Base-by-base conservation (phyloP, 75 land plant genomes). In the Cryptomeria japonica region DNA sequence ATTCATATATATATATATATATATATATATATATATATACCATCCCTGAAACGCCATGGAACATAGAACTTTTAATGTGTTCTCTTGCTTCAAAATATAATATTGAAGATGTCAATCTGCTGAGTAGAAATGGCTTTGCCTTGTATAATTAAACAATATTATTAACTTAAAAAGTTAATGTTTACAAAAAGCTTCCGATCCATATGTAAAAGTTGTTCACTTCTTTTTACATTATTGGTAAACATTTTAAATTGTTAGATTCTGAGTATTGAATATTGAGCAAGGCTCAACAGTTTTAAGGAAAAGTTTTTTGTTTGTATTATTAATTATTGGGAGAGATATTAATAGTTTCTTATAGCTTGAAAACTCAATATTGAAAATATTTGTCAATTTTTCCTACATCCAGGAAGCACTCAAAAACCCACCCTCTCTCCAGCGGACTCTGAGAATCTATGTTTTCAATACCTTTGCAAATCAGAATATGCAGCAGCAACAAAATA, bases 381-480 rank as follows among this genome's bases (percentile, higher is more conserved):
- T 1, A 61, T 25, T 2, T 61, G n/a, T 22, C 7, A 64, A 25
- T 5, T 28, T 64, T 64, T 10, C 32, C 77, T 75, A 34, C 34
- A 32, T 32, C 12, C 99, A 98, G 88, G 99, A 98, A 89, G 92
- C 96, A 36, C 88, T 98, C 31, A 95, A 96, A 82, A 90, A 88
- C 53, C 99, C 99, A 16, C 96, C 99, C 49, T 94, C 90, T 42
- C 77, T 96, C 47, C 98, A 97, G 89, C 92, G 93, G 34, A 97
- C 96, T 2, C 99, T 98, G 75, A 85, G 99, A 28, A 94, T 98
- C 39, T 98, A 98, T 87, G 94, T 98, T 32, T 98, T 97, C 92
- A 98, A 98, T 80, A 98, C 99, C 3, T 97, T 87, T 87, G 94
- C 99, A 12, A 97, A 97, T 87, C 99, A 98, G 89, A 85, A 31